Evolutionary conservation across 2,329 filamentous ascomycete genomes (phyloP).

Genomic region (Scedosporium boydii): DNA sequence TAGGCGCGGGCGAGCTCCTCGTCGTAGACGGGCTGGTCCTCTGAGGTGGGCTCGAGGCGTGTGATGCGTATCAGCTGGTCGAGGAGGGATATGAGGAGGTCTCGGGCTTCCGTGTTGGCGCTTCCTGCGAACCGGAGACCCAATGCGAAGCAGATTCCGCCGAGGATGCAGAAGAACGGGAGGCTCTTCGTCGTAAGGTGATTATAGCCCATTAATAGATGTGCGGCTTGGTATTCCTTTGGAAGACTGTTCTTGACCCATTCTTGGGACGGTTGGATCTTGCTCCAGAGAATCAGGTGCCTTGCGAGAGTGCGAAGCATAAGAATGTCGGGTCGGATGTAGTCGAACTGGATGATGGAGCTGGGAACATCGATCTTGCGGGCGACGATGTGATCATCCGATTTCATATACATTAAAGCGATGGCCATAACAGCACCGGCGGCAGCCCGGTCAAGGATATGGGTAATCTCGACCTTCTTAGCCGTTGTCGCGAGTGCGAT

Average conservation of each 20-base stretch:
- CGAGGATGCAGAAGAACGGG: conserved; percentile 85
- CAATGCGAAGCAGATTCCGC: conserved; percentile 76
- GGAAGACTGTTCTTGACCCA: conserved; percentile 77
- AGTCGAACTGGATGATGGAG: conserved; percentile 85
- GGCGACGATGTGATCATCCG: conserved; percentile 76
- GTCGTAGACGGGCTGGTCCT: conserved; percentile 53
- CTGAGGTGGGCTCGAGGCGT: conserved; percentile 24
- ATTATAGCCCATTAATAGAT: conserved; percentile 48
- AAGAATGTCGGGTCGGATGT: conserved; percentile 87
- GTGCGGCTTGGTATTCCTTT: conserved; percentile 51
- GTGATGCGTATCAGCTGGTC: conserved; percentile 78
- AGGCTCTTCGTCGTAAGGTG: conserved; percentile 72
- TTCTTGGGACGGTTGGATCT: conserved; percentile 59
- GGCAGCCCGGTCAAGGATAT: conserved; percentile 85
- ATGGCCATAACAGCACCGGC: conserved; percentile 89
- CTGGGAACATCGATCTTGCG: conserved; percentile 90
- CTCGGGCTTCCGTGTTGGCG: conserved; percentile 59
- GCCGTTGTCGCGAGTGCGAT: conserved; percentile 77
- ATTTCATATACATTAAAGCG: conserved; percentile 94
- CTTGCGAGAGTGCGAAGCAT: conserved; percentile 81
- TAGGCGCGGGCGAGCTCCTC: conserved; percentile 74
- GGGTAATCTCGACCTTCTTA: conserved; percentile 85
- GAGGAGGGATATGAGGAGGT: conserved; percentile 74
- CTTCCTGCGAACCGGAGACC: conserved; percentile 68
- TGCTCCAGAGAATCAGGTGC: conserved; percentile 87